A percentile compares a stretch with the other conserved stretches of the same genome.
Conservation (phyloP, 179 eudicot species). For the Spinacia oleracea region DNA sequence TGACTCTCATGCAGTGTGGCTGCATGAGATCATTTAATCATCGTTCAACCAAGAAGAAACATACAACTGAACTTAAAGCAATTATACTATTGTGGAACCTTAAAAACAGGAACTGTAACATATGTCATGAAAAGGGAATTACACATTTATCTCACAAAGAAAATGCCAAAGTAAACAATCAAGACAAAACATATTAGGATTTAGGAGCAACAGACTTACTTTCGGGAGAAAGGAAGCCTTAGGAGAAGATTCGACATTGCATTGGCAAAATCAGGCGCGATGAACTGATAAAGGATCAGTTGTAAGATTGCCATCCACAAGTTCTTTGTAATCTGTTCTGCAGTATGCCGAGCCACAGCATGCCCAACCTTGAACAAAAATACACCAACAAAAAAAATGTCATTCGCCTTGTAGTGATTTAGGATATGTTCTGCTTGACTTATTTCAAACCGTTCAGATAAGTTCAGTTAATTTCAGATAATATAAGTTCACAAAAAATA, state of each 20-base stretch:
- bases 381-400: neutral
- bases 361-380: conserved; percentile 69
- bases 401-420: neutral
- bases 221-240: conserved; percentile 79
- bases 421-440: no score
- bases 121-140: neutral
- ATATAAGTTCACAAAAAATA: no score
- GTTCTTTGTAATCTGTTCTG: conserved; percentile 65
- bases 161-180: neutral
- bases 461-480: no score
- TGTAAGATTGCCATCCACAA: conserved; percentile 68
- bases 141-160: neutral
- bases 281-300: conserved; percentile 63
- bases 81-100: neutral
- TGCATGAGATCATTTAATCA: neutral
- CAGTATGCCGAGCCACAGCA: conserved; percentile 83
- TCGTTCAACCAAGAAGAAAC: neutral
- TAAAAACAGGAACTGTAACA: neutral
- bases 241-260: conserved; percentile 68
- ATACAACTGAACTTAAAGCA: neutral
- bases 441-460: no score
- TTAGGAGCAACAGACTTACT: conserved; percentile 38
- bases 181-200: neutral
- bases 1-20: neutral
- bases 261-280: conserved; percentile 71